Conservation (phyloP, 2,329 filamentous ascomycete species). For the Xylaria sp. region DNA sequence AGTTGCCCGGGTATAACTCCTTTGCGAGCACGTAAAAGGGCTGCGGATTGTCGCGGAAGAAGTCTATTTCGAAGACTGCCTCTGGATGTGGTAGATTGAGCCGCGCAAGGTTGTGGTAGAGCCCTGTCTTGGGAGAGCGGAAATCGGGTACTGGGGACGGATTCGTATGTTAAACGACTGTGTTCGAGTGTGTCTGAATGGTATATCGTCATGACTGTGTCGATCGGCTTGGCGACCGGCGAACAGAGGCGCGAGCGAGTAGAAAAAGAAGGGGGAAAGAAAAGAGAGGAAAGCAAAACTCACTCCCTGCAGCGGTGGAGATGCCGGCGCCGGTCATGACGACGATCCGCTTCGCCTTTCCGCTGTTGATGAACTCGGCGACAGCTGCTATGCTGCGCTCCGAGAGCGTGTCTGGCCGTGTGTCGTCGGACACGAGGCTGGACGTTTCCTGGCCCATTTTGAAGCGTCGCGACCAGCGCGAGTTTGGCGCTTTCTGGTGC, state of each 20-base stretch:
- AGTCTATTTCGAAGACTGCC: constrained; percentile 92
- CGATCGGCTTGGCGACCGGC: neutral
- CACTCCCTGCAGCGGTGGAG: constrained; percentile 76
- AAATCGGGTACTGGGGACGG: constrained; percentile 82
- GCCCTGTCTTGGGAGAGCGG: constrained; percentile 88
- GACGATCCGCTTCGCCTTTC: constrained; percentile 75
- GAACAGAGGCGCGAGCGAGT: too few species aligned
- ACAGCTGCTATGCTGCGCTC: constrained; percentile 77
- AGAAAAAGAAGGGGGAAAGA: neutral
- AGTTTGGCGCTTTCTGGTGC: constrained; percentile 41
- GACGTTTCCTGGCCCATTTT: constrained; percentile 92
- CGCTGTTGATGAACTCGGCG: constrained; percentile 82
- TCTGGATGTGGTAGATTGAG: constrained; percentile 90
- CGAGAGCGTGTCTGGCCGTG: constrained; percentile 71
- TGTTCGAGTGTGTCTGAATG: neutral
- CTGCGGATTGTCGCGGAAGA: constrained; percentile 83
- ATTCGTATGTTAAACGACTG: constrained; percentile 13
- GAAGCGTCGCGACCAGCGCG: constrained; percentile 40
- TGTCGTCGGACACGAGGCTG: constrained; percentile 70
- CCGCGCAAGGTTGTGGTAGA: constrained; percentile 91
- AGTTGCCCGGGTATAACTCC: constrained; percentile 92
- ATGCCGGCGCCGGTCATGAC: constrained; percentile 94
- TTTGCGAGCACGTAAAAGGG: constrained; percentile 94
- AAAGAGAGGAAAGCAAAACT: constrained; percentile 35
- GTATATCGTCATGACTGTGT: neutral